Evolutionary conservation across 768 basidiomycete genomes (phyloP), one percentile per base, ranked within the genome.

Genomic region (Russula sp.): DNA sequence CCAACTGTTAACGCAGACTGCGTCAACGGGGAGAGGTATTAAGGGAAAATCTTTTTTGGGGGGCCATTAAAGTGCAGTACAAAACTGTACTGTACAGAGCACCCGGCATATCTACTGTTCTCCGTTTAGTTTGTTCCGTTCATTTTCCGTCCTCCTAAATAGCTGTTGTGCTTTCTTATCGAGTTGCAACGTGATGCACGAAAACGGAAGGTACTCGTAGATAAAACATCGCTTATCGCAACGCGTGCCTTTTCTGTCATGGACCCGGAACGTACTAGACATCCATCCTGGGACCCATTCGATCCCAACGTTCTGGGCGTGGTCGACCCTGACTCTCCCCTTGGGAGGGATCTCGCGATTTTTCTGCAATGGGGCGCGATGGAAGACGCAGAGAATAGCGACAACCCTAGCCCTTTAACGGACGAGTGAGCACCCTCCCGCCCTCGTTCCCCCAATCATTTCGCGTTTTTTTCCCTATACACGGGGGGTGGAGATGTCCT

Each of bases 351-450:
- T 14, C 35, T 54, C 2, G 31, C 51, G 2, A 34, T 40, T 42
- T 22, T 32, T 45, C 14, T 60, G n/a, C 59, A 37, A 35, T 39
- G 11, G 18, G 9, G 7, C 6, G 37, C 27, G 4, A 42, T 51
- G 10, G 42, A 45, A 22, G 31, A n/a, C 5, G 42, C 18, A 2
- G 59, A 39, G 16, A 48, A 47, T 13, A n/a, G 13, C 45, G 42
- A 14, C 22, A 22, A 18, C 31, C 22, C 47, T 18, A 1, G 14
- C 18, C 31, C 6, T 6, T 18, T 59, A 32, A 50, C 57, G 0
- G 53, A 44, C 37, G 47, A 50, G 63, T 64, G 48, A 59, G 63
- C 32, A 14, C 27, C 31, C 31, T 20, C n/a, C 37, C 59, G 1
- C 40, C 3, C 16, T 18, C 2, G 27, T 56, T 34, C 44, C 9